Percentiles rank a stretch among this genome's conserved stretches.
phyloP scores from a whole-genome alignment of 352 stramenopile genomes.

The Globisporangium radiosum region DNA sequence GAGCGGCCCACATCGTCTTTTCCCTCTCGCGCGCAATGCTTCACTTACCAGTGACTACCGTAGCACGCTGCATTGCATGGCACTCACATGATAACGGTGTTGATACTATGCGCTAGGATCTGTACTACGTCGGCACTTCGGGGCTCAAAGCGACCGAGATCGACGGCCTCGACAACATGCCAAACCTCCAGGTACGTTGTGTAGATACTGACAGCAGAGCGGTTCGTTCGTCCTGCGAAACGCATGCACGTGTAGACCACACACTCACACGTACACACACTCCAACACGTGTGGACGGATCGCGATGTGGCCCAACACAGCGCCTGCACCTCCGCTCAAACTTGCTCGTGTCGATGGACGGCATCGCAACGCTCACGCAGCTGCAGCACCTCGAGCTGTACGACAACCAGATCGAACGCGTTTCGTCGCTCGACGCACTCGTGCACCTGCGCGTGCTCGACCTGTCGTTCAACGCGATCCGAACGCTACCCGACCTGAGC shows the following conservation, averaged over 20 bases:
- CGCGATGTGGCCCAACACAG: constrained; percentile 6
- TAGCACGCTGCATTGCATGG: no score
- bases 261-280: neutral
- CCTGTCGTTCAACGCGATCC: constrained; percentile 96
- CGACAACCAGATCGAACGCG: constrained; percentile 94
- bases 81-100: no score
- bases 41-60: no score
- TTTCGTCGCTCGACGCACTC: constrained; percentile 59
- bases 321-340: constrained; percentile 78
- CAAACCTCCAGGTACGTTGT: constrained; percentile 30
- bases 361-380: constrained; percentile 46
- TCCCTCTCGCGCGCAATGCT: neutral
- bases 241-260: no score
- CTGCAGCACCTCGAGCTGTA: constrained; percentile 96
- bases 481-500: constrained; percentile 77
- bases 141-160: constrained; percentile 73
- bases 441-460: constrained; percentile 86
- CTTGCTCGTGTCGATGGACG: constrained; percentile 71
- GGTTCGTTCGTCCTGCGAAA: no score
- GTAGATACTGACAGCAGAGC: no score
- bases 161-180: constrained; percentile 46
- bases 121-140: constrained; percentile 79
- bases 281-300: no score
- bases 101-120: constrained; percentile 24
- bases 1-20: no score